These are phyloP conservation scores for Fonsecaea nubica DNA, from an alignment of 2,329 filamentous ascomycete species.

Conservation along the genomic window DNA sequence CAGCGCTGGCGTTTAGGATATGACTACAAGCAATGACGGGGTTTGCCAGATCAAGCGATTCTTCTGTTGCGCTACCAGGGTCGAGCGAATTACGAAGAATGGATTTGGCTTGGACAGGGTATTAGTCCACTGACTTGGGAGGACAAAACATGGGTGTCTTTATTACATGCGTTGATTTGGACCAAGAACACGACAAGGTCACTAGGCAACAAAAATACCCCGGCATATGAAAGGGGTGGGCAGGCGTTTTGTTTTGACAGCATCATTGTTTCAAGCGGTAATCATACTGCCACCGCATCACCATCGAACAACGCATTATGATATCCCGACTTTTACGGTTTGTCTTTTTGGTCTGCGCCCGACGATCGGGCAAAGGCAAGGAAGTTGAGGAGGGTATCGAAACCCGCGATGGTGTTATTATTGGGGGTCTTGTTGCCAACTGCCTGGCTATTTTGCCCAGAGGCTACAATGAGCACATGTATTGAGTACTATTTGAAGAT, in stretches of 20 bases:
- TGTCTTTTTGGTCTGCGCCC: constrained; percentile 10
- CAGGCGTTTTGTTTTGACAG: constrained; percentile 8
- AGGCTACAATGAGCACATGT: neutral
- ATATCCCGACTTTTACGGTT: constrained; percentile 11
- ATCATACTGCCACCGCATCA: neutral
- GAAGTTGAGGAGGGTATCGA: neutral
- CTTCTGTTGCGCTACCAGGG: neutral
- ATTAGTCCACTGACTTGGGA: neutral
- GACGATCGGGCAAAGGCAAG: neutral
- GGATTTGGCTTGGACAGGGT: neutral
- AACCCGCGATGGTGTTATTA: neutral
- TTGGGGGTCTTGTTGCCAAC: constrained; percentile 2
- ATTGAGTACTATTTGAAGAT: constrained; percentile 1
- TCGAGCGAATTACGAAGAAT: neutral
- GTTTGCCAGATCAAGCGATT: neutral
- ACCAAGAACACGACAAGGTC: neutral
- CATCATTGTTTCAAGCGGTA: neutral
- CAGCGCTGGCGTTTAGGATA: constrained; percentile 25
- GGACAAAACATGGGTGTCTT: neutral
- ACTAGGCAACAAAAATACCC: constrained; percentile 3
- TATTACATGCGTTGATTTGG: neutral
- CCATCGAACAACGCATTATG: constrained; percentile 13
- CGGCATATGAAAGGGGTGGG: constrained; percentile 1
- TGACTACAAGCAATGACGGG: constrained; percentile 12
- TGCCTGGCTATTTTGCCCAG: neutral